Evolutionary conservation across 495 filamentous ascomycete species (phyloP).

Genomic region (Penicillium bovifimosum): DNA sequence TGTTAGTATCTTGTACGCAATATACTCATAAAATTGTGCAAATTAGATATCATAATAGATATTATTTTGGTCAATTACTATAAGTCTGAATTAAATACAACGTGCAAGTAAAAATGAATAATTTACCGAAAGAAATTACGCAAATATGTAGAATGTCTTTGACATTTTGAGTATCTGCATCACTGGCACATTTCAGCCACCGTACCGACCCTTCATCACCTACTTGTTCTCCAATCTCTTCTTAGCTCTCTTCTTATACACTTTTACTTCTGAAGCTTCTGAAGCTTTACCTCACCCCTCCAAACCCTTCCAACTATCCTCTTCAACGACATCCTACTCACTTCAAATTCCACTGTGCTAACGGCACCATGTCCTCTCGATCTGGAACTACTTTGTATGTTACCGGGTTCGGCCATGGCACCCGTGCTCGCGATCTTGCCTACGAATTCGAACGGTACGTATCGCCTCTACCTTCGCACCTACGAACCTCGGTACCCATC

Average conservation of each 20-base stretch:
- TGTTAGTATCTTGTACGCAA: no score
- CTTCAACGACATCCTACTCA: not conserved
- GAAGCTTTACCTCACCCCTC: not conserved
- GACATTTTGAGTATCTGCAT: slow-evolving; percentile 13
- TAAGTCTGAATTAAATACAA: not conserved
- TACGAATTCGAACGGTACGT: slow-evolving; percentile 99
- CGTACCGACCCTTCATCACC: slow-evolving; percentile 9
- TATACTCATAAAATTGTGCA: no score
- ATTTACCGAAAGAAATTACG: not conserved
- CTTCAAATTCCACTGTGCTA: not conserved
- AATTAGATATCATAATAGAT: no score
- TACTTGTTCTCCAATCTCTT: not conserved
- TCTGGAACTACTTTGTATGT: slow-evolving; percentile 94
- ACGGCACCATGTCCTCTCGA: slow-evolving; percentile 77
- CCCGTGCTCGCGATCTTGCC: slow-evolving; percentile 97
- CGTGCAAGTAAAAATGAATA: not conserved
- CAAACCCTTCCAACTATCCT: not conserved
- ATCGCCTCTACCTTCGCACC: slow-evolving; percentile 44
- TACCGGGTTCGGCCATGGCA: slow-evolving; percentile 96
- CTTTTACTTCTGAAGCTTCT: slow-evolving; percentile 4
- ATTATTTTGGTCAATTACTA: no score
- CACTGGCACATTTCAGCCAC: slow-evolving; percentile 5
- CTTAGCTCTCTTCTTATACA: not conserved
- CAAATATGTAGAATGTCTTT: no score
- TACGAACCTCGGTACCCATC: slow-evolving; percentile 6